These are phyloP conservation scores for Pseudogymnoascus sp. DNA, from an alignment of 2,329 filamentous ascomycete species.

Conservation along the genomic window DNA sequence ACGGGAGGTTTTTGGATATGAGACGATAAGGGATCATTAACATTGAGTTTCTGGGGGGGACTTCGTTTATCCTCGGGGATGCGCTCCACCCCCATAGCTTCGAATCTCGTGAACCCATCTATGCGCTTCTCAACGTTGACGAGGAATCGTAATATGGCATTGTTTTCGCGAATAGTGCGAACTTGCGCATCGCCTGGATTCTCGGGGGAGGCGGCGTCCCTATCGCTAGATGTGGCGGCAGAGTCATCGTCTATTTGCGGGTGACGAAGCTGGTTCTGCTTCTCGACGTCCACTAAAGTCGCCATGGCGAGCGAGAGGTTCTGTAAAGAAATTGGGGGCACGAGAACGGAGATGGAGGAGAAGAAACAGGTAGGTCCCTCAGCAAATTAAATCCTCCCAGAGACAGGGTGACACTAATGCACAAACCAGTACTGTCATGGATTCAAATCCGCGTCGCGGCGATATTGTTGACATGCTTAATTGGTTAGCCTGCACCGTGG, in stretches of 20 bases:
- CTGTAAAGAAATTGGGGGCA: not conserved
- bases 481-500: not conserved
- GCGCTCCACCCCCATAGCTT: conserved; percentile 10
- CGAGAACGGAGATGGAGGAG: not conserved
- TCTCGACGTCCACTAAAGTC: conserved; percentile 1
- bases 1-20: not conserved
- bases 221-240: not conserved
- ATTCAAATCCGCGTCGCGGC: not conserved
- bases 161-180: conserved; percentile 1
- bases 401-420: not conserved
- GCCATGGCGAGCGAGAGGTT: not conserved
- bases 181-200: not conserved
- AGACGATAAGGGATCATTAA: not conserved
- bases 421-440: not conserved
- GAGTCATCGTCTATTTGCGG: conserved; percentile 4
- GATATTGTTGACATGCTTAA: not conserved
- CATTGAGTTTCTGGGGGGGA: conserved; percentile 11
- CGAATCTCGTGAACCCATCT: not conserved
- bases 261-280: not conserved
- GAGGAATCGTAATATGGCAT: conserved; percentile 4
- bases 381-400: not conserved
- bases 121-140: conserved; percentile 6
- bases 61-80: conserved; percentile 6
- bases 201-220: not conserved
- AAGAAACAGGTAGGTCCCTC: not conserved